Base-by-base conservation (phyloP, 257 asterid species). In the Primulina eburnea region DNA sequence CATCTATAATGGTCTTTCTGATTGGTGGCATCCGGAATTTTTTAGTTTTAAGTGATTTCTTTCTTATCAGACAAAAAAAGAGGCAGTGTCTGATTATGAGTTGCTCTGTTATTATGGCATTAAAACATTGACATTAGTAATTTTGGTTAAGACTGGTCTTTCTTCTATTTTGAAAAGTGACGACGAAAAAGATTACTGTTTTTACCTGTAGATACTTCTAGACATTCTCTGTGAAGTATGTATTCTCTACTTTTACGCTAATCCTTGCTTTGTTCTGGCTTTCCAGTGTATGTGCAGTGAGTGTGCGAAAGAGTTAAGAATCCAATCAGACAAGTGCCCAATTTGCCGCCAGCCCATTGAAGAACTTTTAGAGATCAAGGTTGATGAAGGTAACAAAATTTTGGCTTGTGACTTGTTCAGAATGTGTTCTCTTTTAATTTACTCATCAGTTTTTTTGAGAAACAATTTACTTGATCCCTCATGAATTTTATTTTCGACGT, bases 351-450 rank as follows among this genome's bases (percentile, higher is more conserved):
- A 89, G 74, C 92, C 97, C 55, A 89, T 91, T 20, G 83, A 85
- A 78, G 91, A 89, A 82, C 97, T 91, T 77, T 75, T 91, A 34
- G 97, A 90, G 88, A 88, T 90, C 76, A 90, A 89, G 82, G 87
- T 87, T 29, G 91, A 82, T 33, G 82, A 84, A 87, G 95, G 94
- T 83, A 88, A 68, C 60, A 21, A 65, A 32, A 50, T 50, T 58
- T 69, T 63, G n/a, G 6, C 18, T n/a, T 9, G 38, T 56, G 18
- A 28, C 30, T 17, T 24, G 33, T 64, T 6, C 16, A 26, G 21
- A 16, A n/a, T 1, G 9, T 34, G 33, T 8, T 24, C 8, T 59
- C 70, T 35, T 77, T 64, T n/a, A n/a, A n/a, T n/a, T n/a, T 30
- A 33, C 34, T 38, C 7, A 7, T 8, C 18, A 7, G 28, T 34